These are phyloP conservation scores for Chytriomyces sp. DNA, from an alignment of 192 early-diverging fungal species.

Conservation along the genomic window DNA sequence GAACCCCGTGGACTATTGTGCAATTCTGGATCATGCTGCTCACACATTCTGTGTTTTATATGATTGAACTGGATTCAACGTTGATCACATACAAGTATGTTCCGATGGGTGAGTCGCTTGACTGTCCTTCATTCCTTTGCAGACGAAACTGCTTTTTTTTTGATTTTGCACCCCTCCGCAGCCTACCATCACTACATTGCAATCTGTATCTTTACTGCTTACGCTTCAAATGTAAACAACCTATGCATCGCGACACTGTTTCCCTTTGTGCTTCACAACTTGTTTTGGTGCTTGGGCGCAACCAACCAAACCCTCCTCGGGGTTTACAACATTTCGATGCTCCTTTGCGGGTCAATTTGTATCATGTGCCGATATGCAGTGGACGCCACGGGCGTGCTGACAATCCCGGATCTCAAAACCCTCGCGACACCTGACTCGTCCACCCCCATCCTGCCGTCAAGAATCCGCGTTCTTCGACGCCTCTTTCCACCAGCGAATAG, in stretches of 20 bases:
- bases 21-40: conserved; percentile 26
- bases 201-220: conserved; percentile 12
- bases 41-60: conserved; percentile 20
- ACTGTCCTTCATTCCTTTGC: neutral
- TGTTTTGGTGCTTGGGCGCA: conserved; percentile 17
- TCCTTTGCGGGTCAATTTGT: neutral
- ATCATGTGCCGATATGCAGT: neutral
- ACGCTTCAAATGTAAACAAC: conserved; percentile 11
- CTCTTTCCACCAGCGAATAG: neutral
- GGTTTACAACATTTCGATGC: conserved; percentile 7
- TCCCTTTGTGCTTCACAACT: conserved; percentile 28
- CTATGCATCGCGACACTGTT: conserved; percentile 11
- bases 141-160: too few relatives aligned
- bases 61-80: conserved; percentile 22
- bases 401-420: neutral
- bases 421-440: neutral
- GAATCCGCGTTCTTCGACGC: neutral
- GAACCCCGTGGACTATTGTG: conserved; percentile 14
- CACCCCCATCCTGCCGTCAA: neutral
- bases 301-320: conserved; percentile 16
- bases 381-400: neutral
- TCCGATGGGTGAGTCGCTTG: conserved; percentile 6
- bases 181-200: conserved; percentile 27
- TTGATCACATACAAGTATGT: conserved; percentile 11
- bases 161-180: neutral